Conservation (phyloP, 768 basidiomycete species). For the Suillus decipiens region DNA sequence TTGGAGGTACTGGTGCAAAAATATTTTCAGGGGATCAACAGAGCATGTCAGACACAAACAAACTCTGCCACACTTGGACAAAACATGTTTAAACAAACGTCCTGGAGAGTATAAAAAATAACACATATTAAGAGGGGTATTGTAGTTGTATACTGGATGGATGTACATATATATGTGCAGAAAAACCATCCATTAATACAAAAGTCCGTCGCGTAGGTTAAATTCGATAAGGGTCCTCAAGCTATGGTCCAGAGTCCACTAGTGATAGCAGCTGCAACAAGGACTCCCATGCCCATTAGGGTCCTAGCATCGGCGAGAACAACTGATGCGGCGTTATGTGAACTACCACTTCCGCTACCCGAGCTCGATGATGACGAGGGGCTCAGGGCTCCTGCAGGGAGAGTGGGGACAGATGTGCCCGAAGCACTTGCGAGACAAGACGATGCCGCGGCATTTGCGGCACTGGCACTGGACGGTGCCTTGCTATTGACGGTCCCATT, state of each 20-base stretch:
- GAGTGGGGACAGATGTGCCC: conserved; percentile 64
- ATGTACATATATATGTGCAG: not conserved
- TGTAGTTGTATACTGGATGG: not conserved
- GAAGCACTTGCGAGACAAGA: conserved; percentile 68
- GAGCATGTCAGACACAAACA: conserved; percentile 3
- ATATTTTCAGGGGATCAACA: conserved; percentile 2
- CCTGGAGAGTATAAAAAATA: no score
- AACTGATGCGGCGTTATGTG: conserved; percentile 25
- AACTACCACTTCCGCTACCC: conserved; percentile 23
- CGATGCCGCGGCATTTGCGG: conserved; percentile 56
- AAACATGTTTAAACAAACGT: conserved; percentile 1
- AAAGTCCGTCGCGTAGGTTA: not conserved
- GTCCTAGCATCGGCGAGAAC: conserved; percentile 33
- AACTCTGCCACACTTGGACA: not conserved
- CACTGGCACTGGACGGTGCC: conserved; percentile 49
- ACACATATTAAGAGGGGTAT: not conserved
- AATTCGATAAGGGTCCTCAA: conserved; percentile 22
- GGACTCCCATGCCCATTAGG: conserved; percentile 37
- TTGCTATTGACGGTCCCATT: conserved; percentile 76
- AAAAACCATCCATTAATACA: not conserved
- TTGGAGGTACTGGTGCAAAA: conserved; percentile 10
- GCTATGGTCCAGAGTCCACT: conserved; percentile 48
- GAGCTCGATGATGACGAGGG: conserved; percentile 25
- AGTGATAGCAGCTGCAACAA: conserved; percentile 38
- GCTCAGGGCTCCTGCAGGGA: conserved; percentile 35